Base-by-base conservation (phyloP, 2,329 filamentous ascomycete species). In the Neopestalotiopsis clavispora region DNA sequence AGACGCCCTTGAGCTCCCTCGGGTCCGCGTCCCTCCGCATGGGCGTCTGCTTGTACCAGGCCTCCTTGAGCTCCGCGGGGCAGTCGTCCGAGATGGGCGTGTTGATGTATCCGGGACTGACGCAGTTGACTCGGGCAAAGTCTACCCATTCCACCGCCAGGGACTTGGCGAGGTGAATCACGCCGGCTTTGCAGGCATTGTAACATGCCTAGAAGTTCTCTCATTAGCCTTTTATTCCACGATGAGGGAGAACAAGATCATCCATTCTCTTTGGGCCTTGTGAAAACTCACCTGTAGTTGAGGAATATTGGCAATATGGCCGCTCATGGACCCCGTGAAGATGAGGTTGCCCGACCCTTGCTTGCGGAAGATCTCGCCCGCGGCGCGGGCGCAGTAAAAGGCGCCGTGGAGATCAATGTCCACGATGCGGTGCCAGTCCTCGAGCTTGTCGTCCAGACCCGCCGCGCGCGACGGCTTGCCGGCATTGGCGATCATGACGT, bases 1-100 rank as follows among this genome's bases (percentile, higher is more conserved):
- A 97, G 23, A 91, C 91, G 20, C 93, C 94, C 83, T 95, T 95
- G 74, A 97, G 85, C 83, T 97, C 94, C 69, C 89, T 87, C 2
- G 89, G 84, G 72, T 90, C 85, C 10, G 91, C 94, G 77, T 94
- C 91, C 72, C 94, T 87, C 61, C 89, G 87, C 20, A 69, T n/a
- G 7, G 92, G 92, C 52, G 91, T 95, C 86, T 92, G 95, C 75
- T 90, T 89, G 77, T 89, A 90, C 17, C 30, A 38, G 4, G 28
- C 40, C 40, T 4, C 30, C 65, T 20, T 62, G 6, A 30, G 20
- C 38, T 12, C 14, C 10, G 20, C 68, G 58, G 38, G 40, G 13
- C 38, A 52, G 32, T 93, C 94, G 73, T 85, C 82, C 14, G 89
- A 89, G 73, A 94, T 90, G 71, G 93, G 92, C 0, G 92, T 94